Conservation (phyloP, 345 rosid species). For the Populus simonii region DNA sequence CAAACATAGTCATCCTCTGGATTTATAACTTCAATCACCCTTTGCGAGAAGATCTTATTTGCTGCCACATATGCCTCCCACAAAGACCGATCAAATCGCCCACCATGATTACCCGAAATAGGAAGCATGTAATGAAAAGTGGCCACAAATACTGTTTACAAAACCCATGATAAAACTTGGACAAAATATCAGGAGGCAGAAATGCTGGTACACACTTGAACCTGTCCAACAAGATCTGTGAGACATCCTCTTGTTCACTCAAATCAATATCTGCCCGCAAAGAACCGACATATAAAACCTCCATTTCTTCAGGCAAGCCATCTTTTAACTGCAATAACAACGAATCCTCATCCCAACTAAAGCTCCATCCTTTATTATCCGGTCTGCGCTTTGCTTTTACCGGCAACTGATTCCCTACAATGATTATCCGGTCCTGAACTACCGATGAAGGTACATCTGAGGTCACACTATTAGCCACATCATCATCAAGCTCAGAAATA, state of each 20-base stretch:
- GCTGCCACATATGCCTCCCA: slow-evolving; percentile 83
- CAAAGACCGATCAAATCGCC: slow-evolving; percentile 62
- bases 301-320: slow-evolving; percentile 78
- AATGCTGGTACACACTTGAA: slow-evolving; percentile 77
- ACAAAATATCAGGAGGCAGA: slow-evolving; percentile 56
- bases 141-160: slow-evolving; percentile 87
- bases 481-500: slow-evolving; percentile 79
- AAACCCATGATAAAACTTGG: slow-evolving; percentile 69
- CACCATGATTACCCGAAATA: slow-evolving; percentile 60
- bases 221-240: slow-evolving; percentile 62
- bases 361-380: slow-evolving; percentile 72
- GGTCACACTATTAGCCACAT: slow-evolving; percentile 58
- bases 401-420: slow-evolving; percentile 67
- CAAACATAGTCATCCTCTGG: slow-evolving; percentile 77
- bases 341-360: slow-evolving; percentile 74
- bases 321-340: slow-evolving; percentile 64
- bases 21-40: slow-evolving; percentile 67
- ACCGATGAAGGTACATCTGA: slow-evolving; percentile 66
- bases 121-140: slow-evolving; percentile 76
- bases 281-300: slow-evolving; percentile 68
- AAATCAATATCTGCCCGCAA: slow-evolving; percentile 54
- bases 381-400: slow-evolving; percentile 77
- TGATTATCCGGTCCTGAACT: slow-evolving; percentile 61
- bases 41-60: slow-evolving; percentile 66
- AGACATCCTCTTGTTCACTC: slow-evolving; percentile 66